Percentiles rank a stretch among this genome's conserved stretches.
Conservation (phyloP, 1,284 basidiomycete species). For the Fistulina hepatica region DNA sequence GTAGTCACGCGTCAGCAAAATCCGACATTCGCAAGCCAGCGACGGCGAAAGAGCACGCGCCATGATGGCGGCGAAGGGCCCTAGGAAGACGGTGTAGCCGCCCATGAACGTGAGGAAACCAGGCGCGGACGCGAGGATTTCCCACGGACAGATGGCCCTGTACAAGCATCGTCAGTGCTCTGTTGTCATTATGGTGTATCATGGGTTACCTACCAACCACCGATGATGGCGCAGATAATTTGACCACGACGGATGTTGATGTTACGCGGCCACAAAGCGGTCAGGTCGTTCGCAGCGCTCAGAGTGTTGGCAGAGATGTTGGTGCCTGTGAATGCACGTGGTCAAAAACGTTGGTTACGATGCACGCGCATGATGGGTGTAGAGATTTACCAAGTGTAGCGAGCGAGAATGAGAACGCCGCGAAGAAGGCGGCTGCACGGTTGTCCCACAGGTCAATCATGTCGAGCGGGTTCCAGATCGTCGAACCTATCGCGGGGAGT, state of each 20-base stretch:
- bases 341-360: too few species aligned
- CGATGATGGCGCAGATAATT: conserved; percentile 60
- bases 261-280: conserved; percentile 52
- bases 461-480: conserved; percentile 37
- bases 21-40: not conserved
- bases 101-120: conserved; percentile 49
- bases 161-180: not conserved
- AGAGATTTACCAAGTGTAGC: conserved; percentile 27
- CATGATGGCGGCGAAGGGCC: conserved; percentile 59
- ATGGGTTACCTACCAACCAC: too few species aligned
- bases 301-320: conserved; percentile 71
- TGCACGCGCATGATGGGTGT: too few species aligned
- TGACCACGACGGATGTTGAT: conserved; percentile 72
- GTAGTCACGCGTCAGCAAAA: conserved; percentile 16
- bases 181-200: too few species aligned
- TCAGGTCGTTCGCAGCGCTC: conserved; percentile 70
- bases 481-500: too few species aligned
- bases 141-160: not conserved
- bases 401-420: conserved; percentile 54
- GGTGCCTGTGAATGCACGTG: too few species aligned
- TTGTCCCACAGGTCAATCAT: conserved; percentile 64
- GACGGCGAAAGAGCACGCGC: conserved; percentile 12
- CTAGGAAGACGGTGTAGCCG: conserved; percentile 64
- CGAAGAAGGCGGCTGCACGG: conserved; percentile 71
- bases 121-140: conserved; percentile 22